Base-by-base conservation (phyloP, 805 yeast species). In the Candida corydali region DNA sequence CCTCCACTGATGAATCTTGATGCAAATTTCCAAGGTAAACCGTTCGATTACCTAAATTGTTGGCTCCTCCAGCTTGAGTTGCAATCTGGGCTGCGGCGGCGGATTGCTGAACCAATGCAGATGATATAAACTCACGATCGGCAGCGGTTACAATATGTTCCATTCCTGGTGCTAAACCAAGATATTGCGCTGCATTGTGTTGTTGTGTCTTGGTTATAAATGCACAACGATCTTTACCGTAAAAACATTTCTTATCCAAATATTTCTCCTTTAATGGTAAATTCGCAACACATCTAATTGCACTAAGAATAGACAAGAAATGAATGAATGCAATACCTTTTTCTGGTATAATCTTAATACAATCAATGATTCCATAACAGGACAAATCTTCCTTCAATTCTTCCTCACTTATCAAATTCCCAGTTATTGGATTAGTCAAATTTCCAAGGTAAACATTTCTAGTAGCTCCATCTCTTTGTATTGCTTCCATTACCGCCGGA, bases 51-150 rank as follows among this genome's bases (percentile, higher is more conserved):
- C 98, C 98, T 46, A 88, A 69, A 55, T 91, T 91, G 40, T 80
- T 79, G 17, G 91, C 86, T 17, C 97, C 97, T 10, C 96, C 97
- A 2, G 96, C 94, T 36, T 89, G 78, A 0, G 95, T 83, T 1
- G 96, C 96, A 51, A 91, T 89, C 25, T 94, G 91, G n/a, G 96
- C 96, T 5, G 98, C 96, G 1, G 97, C 96, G 26, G 95, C 94
- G 11, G 95, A 80, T 63, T 93, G 97, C 60, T 87, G 95, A 26
- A 91, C 85, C 38, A 89, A 70, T 6, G 91, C 86, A 28, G 79
- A 75, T 0, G 89, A 81, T 45, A 76, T 76, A 44, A 74, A 65
- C 50, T 76, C 82, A 33, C 79, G 61, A 49, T 76, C 81, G 7
- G 85, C 82, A 38, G 79, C 80, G 40, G 86, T 82, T 18, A 83